Evolutionary conservation across 768 basidiomycete genomes (phyloP).

Genomic region (Suillus weaverae): DNA sequence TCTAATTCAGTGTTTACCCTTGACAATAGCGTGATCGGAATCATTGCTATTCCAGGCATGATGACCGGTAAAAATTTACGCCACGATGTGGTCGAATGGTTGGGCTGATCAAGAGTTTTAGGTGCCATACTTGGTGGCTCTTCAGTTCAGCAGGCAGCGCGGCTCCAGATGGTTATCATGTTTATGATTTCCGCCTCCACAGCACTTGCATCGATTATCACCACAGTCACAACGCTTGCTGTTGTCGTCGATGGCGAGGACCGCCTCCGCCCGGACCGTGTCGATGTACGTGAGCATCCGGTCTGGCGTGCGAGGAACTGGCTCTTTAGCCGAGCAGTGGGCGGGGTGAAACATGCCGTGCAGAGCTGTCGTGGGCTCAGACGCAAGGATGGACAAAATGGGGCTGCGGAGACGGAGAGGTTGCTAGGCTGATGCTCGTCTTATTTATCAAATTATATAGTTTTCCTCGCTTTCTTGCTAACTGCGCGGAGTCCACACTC

Average conservation of each 20-base stretch:
- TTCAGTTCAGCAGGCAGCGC: slow-evolving; percentile 81
- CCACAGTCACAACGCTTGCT: slow-evolving; percentile 57
- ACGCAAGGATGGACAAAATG: slow-evolving; percentile 1
- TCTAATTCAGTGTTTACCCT: slow-evolving; percentile 1
- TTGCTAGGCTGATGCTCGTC: slow-evolving; percentile 19
- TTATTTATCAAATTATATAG: not conserved
- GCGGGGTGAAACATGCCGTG: slow-evolving; percentile 6
- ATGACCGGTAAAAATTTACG: not conserved
- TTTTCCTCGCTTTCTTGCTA: too few relatives aligned
- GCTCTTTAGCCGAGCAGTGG: slow-evolving; percentile 23
- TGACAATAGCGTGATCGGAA: slow-evolving; percentile 60
- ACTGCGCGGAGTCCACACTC: not conserved
- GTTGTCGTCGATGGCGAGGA: slow-evolving; percentile 70
- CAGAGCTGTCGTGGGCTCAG: slow-evolving; percentile 14
- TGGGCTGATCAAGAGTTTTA: slow-evolving; percentile 65
- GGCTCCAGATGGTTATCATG: slow-evolving; percentile 91
- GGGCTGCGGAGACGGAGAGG: not conserved
- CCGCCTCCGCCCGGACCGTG: slow-evolving; percentile 62
- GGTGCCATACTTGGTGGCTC: slow-evolving; percentile 88
- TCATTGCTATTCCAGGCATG: slow-evolving; percentile 72
- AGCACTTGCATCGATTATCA: slow-evolving; percentile 65
- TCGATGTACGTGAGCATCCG: slow-evolving; percentile 39
- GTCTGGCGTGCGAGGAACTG: slow-evolving; percentile 38
- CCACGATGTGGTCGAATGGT: not conserved
- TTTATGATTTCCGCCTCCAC: slow-evolving; percentile 87